A percentile compares a stretch with the other conserved stretches of the same genome.
Conservation (phyloP, 2,329 filamentous ascomycete genomes). For the Mycosphaerelloides madeirae region DNA sequence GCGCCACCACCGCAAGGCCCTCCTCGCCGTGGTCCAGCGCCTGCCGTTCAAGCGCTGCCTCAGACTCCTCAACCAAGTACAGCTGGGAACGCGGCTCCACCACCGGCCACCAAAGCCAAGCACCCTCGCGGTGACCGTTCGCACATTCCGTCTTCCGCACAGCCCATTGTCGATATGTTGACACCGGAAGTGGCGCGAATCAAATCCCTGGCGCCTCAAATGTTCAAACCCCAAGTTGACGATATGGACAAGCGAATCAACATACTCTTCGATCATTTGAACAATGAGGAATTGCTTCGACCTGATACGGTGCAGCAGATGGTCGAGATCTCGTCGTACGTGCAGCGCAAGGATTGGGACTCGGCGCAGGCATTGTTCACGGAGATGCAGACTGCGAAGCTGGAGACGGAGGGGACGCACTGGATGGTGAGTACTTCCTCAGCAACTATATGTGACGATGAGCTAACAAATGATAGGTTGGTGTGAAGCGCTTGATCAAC, state of each 20-base stretch:
- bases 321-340: constrained; percentile 47
- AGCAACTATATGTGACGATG: not conserved
- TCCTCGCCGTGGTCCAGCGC: constrained; percentile 28
- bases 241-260: constrained; percentile 88
- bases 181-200: constrained; percentile 83
- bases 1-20: constrained; percentile 43
- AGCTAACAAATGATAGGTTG: constrained; percentile 26
- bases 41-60: constrained; percentile 26
- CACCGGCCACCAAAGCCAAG: constrained; percentile 26
- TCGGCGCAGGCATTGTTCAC: constrained; percentile 41
- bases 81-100: constrained; percentile 8
- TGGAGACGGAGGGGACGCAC: constrained; percentile 44
- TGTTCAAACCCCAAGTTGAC: constrained; percentile 81
- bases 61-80: constrained; percentile 12
- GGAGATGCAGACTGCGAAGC: constrained; percentile 45
- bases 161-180: constrained; percentile 75
- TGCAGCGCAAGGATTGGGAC: constrained; percentile 43
- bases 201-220: constrained; percentile 75
- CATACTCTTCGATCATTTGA: constrained; percentile 93
- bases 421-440: constrained; percentile 45
- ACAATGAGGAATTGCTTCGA: constrained; percentile 87
- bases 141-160: constrained; percentile 74
- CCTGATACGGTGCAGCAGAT: constrained; percentile 69
- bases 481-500: constrained; percentile 37
- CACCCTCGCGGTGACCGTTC: constrained; percentile 70